Conservation (phyloP, 192 early-diverging fungal genomes). For the Coemansia sp. region DNA sequence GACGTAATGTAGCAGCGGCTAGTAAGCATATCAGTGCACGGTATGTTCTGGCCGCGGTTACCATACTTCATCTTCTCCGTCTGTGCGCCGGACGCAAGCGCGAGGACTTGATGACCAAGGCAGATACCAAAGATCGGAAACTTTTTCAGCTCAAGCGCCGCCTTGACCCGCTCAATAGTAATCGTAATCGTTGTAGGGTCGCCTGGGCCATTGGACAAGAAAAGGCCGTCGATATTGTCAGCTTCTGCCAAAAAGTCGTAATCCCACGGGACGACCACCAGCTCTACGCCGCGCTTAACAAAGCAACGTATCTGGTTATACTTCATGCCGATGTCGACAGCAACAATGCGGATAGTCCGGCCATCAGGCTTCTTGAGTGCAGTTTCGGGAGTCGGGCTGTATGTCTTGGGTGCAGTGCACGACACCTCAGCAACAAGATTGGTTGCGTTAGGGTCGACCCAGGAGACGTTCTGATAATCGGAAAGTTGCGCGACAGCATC, state of each 20-base stretch:
- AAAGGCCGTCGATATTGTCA: conserved; percentile 74
- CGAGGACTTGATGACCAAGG: conserved; percentile 96
- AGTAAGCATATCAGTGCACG: conserved; percentile 93
- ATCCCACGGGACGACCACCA: conserved; percentile 95
- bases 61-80: conserved; percentile 98
- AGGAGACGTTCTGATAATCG: conserved; percentile 78
- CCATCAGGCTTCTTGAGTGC: conserved; percentile 49
- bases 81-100: conserved; percentile 87
- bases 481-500: conserved; percentile 56
- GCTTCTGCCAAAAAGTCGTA: conserved; percentile 81
- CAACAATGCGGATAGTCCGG: conserved; percentile 79
- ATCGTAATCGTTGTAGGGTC: conserved; percentile 81
- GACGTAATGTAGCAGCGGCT: conserved; percentile 98
- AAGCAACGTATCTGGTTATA: conserved; percentile 99
- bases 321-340: conserved; percentile 99
- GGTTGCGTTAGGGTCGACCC: conserved; percentile 88
- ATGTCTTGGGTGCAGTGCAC: conserved; percentile 74
- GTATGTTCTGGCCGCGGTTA: conserved; percentile 99
- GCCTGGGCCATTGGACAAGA: conserved; percentile 95
- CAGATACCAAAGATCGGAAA: conserved; percentile 99
- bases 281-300: conserved; percentile 88
- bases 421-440: conserved; percentile 97
- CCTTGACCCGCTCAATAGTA: conserved; percentile 75
- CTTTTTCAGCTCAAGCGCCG: conserved; percentile 64
- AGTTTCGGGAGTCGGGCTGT: conserved; percentile 65